Base-by-base conservation (phyloP, 495 filamentous ascomycete species). In the Penicillium bialowiezense region DNA sequence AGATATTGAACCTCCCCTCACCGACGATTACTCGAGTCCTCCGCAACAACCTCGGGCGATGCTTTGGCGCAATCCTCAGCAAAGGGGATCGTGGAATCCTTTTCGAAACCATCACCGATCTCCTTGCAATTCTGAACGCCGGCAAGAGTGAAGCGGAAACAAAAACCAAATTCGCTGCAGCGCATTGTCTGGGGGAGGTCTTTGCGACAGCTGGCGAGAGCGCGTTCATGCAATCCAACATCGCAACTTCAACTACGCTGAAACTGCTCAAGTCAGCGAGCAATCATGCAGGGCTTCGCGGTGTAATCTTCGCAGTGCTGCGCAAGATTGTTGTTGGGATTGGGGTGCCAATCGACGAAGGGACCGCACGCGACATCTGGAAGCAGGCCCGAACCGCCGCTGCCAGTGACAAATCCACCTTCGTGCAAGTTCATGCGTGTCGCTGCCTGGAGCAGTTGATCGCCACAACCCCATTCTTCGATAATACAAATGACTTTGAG, bases 181-280 rank as follows among this genome's bases (percentile, higher is more conserved):
- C 87, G 28, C 79, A 87, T 60, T 97, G 91, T 63, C 57, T 99
- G 50, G 93, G 93, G 28, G 89, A 91, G 64, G 80, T 97, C 20
- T 96, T 90, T 64, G 88, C 83, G 36, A 79, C 84, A 13, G 93
- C 93, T 6, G 93, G 93, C 23, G 92, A 96, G 64, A 97, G 93
- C 68, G 93, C 90, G 15, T 89, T 96, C 66, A 84, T 86, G 52
- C 74, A 95, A 57, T 87, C 92, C 49, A 84, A 82, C 41, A 65
- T 95, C 49, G 83, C 81, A 2, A 89, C 82, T 39, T 78, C 83
- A 2, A 77, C 81, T 20, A 67, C 91, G 35, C 58, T 96, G 42
- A 91, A 91, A 65, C 70, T 92, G 0, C 63, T 96, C 45, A 99
- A 97, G 66, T 68, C 81, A 21, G 81, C 89, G 1, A 84, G 85